Conservation (phyloP, 2,329 filamentous ascomycete species). For the Penicillium digitatum region DNA sequence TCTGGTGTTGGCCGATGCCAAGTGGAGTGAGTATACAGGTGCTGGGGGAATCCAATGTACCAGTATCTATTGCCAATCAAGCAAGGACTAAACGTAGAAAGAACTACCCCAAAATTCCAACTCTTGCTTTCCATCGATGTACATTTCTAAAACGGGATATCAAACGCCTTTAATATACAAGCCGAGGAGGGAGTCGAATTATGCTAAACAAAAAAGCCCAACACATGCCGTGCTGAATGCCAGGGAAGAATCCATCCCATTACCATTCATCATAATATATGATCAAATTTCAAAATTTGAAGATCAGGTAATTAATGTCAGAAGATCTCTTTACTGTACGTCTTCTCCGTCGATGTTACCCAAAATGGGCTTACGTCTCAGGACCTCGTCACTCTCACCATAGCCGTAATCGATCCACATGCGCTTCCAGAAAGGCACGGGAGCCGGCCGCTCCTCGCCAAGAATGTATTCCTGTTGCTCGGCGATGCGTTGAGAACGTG, state of each 20-base stretch:
- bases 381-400: slow-evolving; percentile 39
- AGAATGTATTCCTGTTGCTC: slow-evolving; percentile 66
- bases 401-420: slow-evolving; percentile 42
- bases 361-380: slow-evolving; percentile 39
- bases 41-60: slow-evolving; percentile 3
- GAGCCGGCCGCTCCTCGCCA: slow-evolving; percentile 51
- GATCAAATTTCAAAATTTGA: slow-evolving; percentile 4
- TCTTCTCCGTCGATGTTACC: slow-evolving; percentile 40
- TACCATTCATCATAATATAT: slow-evolving; percentile 25
- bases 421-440: slow-evolving; percentile 38
- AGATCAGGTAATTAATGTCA: neutral
- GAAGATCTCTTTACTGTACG: slow-evolving; percentile 5
- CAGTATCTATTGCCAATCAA: slow-evolving; percentile 6
- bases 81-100: neutral
- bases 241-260: slow-evolving; percentile 15
- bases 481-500: slow-evolving; percentile 58
- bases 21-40: slow-evolving; percentile 3
- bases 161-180: slow-evolving; percentile 27
- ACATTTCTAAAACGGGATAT: slow-evolving; percentile 10
- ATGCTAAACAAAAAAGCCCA: slow-evolving; percentile 20
- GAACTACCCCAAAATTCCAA: neutral
- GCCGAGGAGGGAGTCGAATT: slow-evolving; percentile 19
- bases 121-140: slow-evolving; percentile 1
- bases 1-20: slow-evolving; percentile 1
- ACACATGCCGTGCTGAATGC: slow-evolving; percentile 10